phyloP scores from a whole-genome alignment of 2,329 filamentous ascomycete genomes.

The Cryphonectria parasitica region DNA sequence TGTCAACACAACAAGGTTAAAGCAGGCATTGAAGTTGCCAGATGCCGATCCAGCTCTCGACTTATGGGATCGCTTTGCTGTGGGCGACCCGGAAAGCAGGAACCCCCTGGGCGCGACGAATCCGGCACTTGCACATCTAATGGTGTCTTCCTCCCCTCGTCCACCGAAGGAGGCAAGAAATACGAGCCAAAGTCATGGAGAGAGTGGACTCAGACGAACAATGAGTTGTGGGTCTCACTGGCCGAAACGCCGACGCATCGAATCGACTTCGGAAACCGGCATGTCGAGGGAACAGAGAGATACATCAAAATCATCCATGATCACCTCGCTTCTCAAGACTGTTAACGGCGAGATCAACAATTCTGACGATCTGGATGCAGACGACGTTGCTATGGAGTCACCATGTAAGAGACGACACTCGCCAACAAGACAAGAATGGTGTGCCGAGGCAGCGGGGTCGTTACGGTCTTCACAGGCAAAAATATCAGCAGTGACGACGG shows the following conservation, averaged over 20 bases:
- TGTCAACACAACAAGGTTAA: conserved; percentile 62
- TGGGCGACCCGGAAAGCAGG: conserved; percentile 50
- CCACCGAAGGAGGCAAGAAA: conserved; percentile 47
- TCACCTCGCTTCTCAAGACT: conserved; percentile 68
- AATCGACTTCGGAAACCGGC: conserved; percentile 45
- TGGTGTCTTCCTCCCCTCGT: conserved; percentile 73
- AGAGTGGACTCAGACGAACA: conserved; percentile 61
- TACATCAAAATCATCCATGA: conserved; percentile 57
- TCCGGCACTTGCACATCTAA: conserved; percentile 65
- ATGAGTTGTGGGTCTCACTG: conserved; percentile 72
- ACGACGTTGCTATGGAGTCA: conserved; percentile 41
- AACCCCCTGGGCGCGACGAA: conserved; percentile 53
- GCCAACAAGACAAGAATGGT: conserved; percentile 21
- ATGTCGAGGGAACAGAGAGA: conserved; percentile 37
- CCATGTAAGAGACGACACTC: conserved; percentile 47
- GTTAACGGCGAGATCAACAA: conserved; percentile 60
- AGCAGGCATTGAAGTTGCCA: conserved; percentile 65
- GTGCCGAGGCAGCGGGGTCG: neutral
- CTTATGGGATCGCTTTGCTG: conserved; percentile 76
- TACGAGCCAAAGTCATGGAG: conserved; percentile 44
- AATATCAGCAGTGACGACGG: neutral
- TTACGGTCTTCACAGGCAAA: conserved; percentile 28
- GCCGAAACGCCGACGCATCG: conserved; percentile 70
- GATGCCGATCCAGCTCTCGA: conserved; percentile 74
- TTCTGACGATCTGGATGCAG: conserved; percentile 40